Evolutionary conservation across 2,329 filamentous ascomycete species (phyloP).

Genomic region (Stagonosporopsis vannaccii): DNA sequence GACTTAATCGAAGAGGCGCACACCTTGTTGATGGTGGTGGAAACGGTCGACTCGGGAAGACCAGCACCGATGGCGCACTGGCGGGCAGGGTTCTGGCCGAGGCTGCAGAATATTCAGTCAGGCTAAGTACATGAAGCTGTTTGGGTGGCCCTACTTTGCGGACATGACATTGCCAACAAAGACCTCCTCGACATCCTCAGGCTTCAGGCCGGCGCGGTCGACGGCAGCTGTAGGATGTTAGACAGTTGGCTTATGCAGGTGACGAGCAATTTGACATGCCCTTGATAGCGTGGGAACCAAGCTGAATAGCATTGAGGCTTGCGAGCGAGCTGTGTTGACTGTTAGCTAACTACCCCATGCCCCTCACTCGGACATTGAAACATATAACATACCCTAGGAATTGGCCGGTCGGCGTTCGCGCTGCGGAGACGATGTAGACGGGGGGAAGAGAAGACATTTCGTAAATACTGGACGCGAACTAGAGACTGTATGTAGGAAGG

Average conservation of each 20-base stretch:
- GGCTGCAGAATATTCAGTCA: constrained; percentile 60
- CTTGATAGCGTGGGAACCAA: constrained; percentile 93
- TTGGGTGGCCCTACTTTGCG: constrained; percentile 74
- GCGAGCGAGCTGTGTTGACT: constrained; percentile 75
- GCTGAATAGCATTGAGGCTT: constrained; percentile 82
- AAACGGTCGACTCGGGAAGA: constrained; percentile 78
- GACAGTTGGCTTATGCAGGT: constrained; percentile 18
- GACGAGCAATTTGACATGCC: constrained; percentile 58
- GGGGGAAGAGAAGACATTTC: constrained; percentile 81
- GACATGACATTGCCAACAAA: constrained; percentile 98
- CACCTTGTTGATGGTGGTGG: constrained; percentile 98
- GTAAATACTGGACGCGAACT: constrained; percentile 28
- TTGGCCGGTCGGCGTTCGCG: constrained; percentile 88
- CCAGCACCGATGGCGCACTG: constrained; percentile 92
- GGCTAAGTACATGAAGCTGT: background rate
- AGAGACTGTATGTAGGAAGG: constrained; percentile 11
- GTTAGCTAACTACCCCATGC: constrained; percentile 25
- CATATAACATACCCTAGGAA: constrained; percentile 81
- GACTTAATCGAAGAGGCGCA: constrained; percentile 96
- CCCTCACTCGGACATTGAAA: constrained; percentile 26
- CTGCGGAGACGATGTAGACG: constrained; percentile 95
- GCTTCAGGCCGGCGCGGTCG: constrained; percentile 85
- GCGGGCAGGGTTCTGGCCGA: constrained; percentile 94
- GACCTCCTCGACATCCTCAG: constrained; percentile 91
- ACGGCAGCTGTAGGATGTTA: constrained; percentile 67